Conservation (phyloP, 352 stramenopile species). For the Globisporangium paddicum region DNA sequence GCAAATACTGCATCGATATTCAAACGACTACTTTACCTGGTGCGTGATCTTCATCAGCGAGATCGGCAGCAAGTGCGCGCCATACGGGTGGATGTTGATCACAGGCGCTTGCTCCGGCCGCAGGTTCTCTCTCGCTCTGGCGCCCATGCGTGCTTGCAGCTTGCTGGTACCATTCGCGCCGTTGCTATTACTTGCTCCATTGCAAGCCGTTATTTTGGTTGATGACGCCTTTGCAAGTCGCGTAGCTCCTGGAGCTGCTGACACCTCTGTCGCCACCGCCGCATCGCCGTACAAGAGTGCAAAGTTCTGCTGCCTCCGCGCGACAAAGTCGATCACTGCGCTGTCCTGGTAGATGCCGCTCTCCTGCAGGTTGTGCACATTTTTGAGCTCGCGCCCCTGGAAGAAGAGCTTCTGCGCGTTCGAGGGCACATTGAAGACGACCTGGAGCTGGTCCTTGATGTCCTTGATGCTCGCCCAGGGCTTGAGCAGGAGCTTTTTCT, state of each 20-base stretch:
- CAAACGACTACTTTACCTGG: conserved; percentile 31
- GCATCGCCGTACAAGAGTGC: conserved; percentile 32
- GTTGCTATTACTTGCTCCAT: conserved; percentile 3
- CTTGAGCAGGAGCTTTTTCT: conserved; percentile 78
- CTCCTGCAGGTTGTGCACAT: conserved; percentile 76
- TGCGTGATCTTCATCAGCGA: conserved; percentile 83
- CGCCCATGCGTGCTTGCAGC: conserved; percentile 11
- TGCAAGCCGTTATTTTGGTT: not conserved
- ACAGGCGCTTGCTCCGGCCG: conserved; percentile 49
- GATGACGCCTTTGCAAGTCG: conserved; percentile 6
- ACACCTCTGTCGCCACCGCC: not conserved
- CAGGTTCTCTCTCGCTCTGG: conserved; percentile 23
- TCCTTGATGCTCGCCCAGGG: conserved; percentile 83
- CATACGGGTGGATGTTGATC: conserved; percentile 78
- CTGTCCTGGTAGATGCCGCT: conserved; percentile 84
- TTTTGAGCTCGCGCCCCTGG: conserved; percentile 79
- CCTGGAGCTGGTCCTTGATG: conserved; percentile 82
- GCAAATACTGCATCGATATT: not conserved
- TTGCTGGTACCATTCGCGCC: conserved; percentile 8
- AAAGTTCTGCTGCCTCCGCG: conserved; percentile 52
- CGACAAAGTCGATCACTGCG: conserved; percentile 73
- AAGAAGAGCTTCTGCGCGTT: conserved; percentile 82
- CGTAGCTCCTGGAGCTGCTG: conserved; percentile 7
- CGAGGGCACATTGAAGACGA: conserved; percentile 76
- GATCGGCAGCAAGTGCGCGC: conserved; percentile 65